These are phyloP conservation scores for Spizellomyces punctatus DNA, from an alignment of 192 early-diverging fungal genomes.

Conservation along the genomic window DNA sequence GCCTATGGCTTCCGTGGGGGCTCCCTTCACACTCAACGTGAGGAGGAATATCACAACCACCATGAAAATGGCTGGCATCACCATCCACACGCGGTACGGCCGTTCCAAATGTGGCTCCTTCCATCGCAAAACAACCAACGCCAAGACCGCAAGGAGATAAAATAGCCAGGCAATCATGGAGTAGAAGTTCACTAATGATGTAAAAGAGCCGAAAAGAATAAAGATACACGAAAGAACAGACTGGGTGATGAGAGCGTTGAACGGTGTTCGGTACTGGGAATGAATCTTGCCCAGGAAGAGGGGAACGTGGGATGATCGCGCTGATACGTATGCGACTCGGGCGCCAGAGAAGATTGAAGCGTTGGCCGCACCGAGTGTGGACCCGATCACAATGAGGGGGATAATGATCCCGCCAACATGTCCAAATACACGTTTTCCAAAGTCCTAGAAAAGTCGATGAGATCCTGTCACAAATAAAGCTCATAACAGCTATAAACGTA, in stretches of 20 bases:
- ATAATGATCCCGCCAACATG: conserved; percentile 67
- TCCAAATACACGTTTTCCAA: conserved; percentile 74
- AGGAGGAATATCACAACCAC: conserved; percentile 62
- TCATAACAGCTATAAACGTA: neutral
- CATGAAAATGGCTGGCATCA: conserved; percentile 69
- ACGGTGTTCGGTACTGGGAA: conserved; percentile 60
- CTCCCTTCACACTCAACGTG: conserved; percentile 36
- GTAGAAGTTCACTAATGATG: conserved; percentile 75
- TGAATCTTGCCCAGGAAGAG: conserved; percentile 66
- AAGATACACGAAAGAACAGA: conserved; percentile 60
- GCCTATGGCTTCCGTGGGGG: conserved; percentile 33
- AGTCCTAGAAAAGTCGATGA: conserved; percentile 52
- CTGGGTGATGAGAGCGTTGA: conserved; percentile 68
- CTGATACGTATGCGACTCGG: conserved; percentile 69
- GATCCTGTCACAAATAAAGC: neutral
- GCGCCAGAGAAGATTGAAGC: conserved; percentile 75
- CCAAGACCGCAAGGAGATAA: conserved; percentile 70
- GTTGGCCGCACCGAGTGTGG: conserved; percentile 79
- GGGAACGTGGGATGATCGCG: conserved; percentile 70
- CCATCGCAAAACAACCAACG: conserved; percentile 62
- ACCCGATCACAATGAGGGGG: conserved; percentile 69
- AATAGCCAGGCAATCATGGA: conserved; percentile 75
- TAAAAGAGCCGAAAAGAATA: conserved; percentile 67
- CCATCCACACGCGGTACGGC: conserved; percentile 72
- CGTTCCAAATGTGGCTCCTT: conserved; percentile 69